Conservation (phyloP, 768 basidiomycete species). For the Asterophora lycoperdoides region DNA sequence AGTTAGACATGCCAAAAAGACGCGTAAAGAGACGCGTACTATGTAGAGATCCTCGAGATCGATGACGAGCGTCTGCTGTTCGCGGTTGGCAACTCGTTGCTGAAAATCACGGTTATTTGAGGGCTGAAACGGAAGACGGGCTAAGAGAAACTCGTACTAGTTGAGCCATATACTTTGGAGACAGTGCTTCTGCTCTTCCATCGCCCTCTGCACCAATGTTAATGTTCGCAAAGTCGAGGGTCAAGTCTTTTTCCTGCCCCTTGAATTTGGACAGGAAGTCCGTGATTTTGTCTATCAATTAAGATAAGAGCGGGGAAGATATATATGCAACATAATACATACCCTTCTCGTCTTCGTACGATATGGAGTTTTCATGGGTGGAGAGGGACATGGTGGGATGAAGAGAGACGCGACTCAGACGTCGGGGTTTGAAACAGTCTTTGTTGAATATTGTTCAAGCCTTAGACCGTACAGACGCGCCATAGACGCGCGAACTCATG, state of each 20-base stretch:
- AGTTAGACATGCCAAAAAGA: conserved; percentile 10
- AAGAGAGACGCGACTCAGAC: conserved; percentile 20
- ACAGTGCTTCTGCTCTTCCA: conserved; percentile 32
- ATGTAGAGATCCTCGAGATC: conserved; percentile 84
- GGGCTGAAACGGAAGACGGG: conserved; percentile 24
- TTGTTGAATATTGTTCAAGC: conserved; percentile 6
- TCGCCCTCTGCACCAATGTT: conserved; percentile 50
- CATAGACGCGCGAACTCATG: background rate
- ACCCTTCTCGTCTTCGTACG: conserved; percentile 76
- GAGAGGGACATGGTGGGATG: conserved; percentile 59
- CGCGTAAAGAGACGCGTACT: conserved; percentile 36
- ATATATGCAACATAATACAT: background rate
- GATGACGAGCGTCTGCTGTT: conserved; percentile 83
- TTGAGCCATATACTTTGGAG: conserved; percentile 78
- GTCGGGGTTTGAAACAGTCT: conserved; percentile 34
- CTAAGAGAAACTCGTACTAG: conserved; percentile 50
- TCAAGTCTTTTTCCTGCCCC: conserved; percentile 60
- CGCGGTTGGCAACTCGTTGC: conserved; percentile 93
- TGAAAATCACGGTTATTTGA: conserved; percentile 24
- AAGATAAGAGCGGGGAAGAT: conserved; percentile 3
- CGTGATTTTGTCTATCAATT: conserved; percentile 55
- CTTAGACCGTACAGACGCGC: background rate
- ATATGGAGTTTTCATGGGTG: conserved; percentile 53
- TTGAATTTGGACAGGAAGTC: conserved; percentile 70
- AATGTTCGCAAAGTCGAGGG: conserved; percentile 64